Percentiles rank a stretch among this genome's conserved stretches.
Evolutionary conservation across 306 rosid species (phyloP).

Genomic region (Castanea crenata): DNA sequence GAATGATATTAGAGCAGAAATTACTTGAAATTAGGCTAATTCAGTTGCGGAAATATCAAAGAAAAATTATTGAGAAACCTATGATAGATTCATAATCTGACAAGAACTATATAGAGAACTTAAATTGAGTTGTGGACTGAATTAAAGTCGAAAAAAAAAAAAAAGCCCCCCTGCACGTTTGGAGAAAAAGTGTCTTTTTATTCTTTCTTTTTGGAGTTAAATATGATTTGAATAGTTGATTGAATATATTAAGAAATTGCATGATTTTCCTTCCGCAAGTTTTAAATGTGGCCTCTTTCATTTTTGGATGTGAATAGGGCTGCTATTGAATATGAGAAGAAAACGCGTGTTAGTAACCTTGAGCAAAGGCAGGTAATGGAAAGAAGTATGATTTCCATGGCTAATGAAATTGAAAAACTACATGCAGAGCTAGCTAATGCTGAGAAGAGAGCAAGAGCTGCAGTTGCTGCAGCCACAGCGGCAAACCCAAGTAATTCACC

Average conservation of each 20-base stretch:
- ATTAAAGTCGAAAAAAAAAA: not conserved
- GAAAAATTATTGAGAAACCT: not conserved
- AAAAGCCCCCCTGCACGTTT: too few relatives aligned
- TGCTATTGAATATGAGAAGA: slow-evolving; percentile 81
- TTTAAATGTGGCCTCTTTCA: not conserved
- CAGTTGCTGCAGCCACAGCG: slow-evolving; percentile 33
- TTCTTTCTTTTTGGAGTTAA: not conserved
- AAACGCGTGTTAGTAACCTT: slow-evolving; percentile 55
- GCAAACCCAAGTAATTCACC: slow-evolving; percentile 59
- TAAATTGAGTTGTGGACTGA: not conserved
- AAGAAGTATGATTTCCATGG: slow-evolving; percentile 57
- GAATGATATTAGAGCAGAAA: not conserved
- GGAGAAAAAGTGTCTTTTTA: not conserved
- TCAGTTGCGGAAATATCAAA: not conserved
- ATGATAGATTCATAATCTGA: not conserved
- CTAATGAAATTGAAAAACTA: slow-evolving; percentile 67
- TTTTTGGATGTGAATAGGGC: slow-evolving; percentile 41
- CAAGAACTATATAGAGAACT: not conserved
- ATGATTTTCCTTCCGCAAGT: not conserved
- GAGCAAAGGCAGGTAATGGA: slow-evolving; percentile 63
- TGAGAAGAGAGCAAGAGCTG: slow-evolving; percentile 74
- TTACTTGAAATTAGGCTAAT: not conserved
- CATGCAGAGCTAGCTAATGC: slow-evolving; percentile 78
- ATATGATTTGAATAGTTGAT: not conserved
- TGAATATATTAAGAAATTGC: not conserved